Base-by-base conservation (phyloP, 2,329 filamentous ascomycete species). In the Graphiopsis chlorocephala region DNA sequence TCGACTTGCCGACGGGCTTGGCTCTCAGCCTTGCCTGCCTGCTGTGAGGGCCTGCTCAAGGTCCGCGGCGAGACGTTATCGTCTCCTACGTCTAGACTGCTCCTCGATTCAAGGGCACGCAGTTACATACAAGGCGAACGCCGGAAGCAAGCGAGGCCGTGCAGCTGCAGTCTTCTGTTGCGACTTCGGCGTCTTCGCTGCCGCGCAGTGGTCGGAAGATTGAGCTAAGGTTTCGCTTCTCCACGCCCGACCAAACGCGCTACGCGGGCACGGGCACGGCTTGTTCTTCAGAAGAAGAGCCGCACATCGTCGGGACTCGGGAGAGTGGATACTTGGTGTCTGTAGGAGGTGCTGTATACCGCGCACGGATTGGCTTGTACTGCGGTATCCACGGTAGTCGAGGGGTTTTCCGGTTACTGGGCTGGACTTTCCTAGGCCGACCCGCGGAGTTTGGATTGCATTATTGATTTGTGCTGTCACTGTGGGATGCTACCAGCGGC, bases 291-390 rank as follows among this genome's bases (percentile, higher is more conserved):
- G 23, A 20, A 35, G 38, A 31, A 58, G 55, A 58, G 55, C 55
- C 55, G 55, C 55, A 50, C 28, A 45, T 55, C 52, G n/a, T 56
- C 52, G 52, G 52, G 28, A 56, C 26, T 35, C 52, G 52, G 52
- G 28, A 29, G 47, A 50, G 47, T 50, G 20, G 20, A 20, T 50
- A 23, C 20, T 23, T n/a, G 42, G 20, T 11, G 6, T 26, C 11
- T n/a, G n/a, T n/a, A n/a, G n/a, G n/a, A 20, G 12, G 17, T 35
- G 6, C n/a, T 17, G 17, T 35, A 8, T 56, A 35, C 52, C 31
- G 17, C 5, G 10, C 35, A 42, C 15, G 35, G 35, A 2, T n/a
- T 42, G 17, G 35, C n/a, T 42, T n/a, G 35, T 12, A 29, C 26
- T 26, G 15, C 25, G 48, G 25, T 52, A n/a, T n/a, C 23, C 6